Base-by-base conservation (phyloP, 2,329 filamentous ascomycete genomes). In the Akanthomyces uredinophilus region DNA sequence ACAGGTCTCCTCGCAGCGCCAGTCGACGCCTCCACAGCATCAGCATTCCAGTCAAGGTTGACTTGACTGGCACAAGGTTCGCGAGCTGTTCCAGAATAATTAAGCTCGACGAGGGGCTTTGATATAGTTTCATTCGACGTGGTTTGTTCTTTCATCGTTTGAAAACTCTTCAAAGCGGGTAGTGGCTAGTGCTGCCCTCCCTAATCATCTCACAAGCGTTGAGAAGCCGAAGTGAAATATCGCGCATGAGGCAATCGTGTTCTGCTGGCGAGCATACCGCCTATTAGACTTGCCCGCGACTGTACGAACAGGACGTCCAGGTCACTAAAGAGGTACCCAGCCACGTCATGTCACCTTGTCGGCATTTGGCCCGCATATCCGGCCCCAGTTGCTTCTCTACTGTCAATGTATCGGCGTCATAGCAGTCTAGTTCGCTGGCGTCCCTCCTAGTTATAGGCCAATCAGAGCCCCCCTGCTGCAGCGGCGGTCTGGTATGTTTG, bases 301-400 rank as follows among this genome's bases (percentile, higher is more conserved):
- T 29, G 27, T 43, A 27, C 24, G n/a, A 50, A 32, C 11, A 2
- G n/a, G n/a, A 4, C 27, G 22, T 41, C 46, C 20, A 16, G 13
- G 46, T 47, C 22, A 5, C 22, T 18, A 32, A 24, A 24, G 13
- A 41, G 20, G 20, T 13, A 20, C 35, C 47, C 57, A 53, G 49
- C 57, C 57, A 60, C 56, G 56, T 60, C 56, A 44, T 24, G 24
- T 44, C 37, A 44, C 22, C 16, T 35, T 22, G 8, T 52, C 57
- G 49, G 57, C 49, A 51, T 53, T 60, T 46, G 47, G 57, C 37
- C 57, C 57, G 57, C 49, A 10, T 35, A 46, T 52, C 57, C 49
- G 7, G 6, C 35, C 27, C 24, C 27, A 20, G 52, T 5, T 20
- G 49, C 16, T 14, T 29, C 24, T 39, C 20, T 41, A 4, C 18